A percentile compares a stretch with the other conserved stretches of the same genome.
phyloP scores from a whole-genome alignment of 2,329 filamentous ascomycete genomes.

The Cytospora schulzeri region DNA sequence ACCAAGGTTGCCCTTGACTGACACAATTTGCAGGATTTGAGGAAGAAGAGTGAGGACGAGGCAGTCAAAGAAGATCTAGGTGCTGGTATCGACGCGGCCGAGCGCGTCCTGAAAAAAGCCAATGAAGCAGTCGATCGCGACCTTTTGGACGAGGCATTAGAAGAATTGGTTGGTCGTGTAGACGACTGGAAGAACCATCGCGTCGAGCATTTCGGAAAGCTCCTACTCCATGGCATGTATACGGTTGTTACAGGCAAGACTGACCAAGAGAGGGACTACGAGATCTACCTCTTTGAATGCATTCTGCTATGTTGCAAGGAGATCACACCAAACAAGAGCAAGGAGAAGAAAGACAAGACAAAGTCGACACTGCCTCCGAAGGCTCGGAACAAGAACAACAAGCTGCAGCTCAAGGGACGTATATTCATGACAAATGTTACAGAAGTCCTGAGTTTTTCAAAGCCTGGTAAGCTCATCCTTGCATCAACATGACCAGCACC shows the following conservation, averaged over 20 bases:
- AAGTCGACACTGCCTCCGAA: slow-evolving; percentile 56
- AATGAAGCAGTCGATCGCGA: slow-evolving; percentile 92
- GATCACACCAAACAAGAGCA: slow-evolving; percentile 78
- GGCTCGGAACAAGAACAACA: slow-evolving; percentile 67
- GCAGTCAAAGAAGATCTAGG: slow-evolving; percentile 71
- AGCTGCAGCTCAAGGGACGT: slow-evolving; percentile 90
- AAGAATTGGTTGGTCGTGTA: slow-evolving; percentile 78
- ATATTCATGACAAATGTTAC: slow-evolving; percentile 99
- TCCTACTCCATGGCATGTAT: slow-evolving; percentile 87
- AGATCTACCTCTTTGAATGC: slow-evolving; percentile 94
- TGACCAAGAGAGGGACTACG: slow-evolving; percentile 95
- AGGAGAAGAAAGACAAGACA: slow-evolving; percentile 73
- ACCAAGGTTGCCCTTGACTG: slow-evolving; percentile 28
- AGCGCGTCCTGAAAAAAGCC: slow-evolving; percentile 78
- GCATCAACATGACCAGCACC: slow-evolving; percentile 1
- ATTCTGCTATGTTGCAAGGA: slow-evolving; percentile 98
- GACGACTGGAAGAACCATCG: slow-evolving; percentile 97
- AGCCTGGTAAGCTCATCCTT: slow-evolving; percentile 69
- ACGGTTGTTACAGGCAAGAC: slow-evolving; percentile 87
- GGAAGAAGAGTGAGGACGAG: slow-evolving; percentile 80
- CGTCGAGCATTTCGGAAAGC: slow-evolving; percentile 86
- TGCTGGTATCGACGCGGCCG: slow-evolving; percentile 77
- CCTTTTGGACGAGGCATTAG: slow-evolving; percentile 78
- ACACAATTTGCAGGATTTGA: slow-evolving; percentile 66
- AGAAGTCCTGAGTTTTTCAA: slow-evolving; percentile 83